Conservation (phyloP, 495 filamentous ascomycete genomes). For the Aspergillus nidulans region DNA sequence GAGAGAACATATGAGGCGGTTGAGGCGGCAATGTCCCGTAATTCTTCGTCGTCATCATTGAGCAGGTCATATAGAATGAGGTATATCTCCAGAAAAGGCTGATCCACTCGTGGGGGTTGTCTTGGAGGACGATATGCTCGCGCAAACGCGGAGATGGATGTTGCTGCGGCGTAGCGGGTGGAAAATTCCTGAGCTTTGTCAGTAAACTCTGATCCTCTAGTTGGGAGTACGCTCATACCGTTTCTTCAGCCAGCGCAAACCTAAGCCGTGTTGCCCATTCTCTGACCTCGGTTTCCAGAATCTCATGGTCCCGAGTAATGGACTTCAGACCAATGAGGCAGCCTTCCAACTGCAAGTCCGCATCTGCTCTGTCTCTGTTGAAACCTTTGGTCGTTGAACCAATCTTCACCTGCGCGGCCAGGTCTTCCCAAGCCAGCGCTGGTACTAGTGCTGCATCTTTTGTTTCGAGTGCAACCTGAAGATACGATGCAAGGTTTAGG, state of each 20-base stretch:
- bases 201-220: not conserved
- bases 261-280: slow-evolving; percentile 33
- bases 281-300: slow-evolving; percentile 20
- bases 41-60: slow-evolving; percentile 88
- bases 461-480: slow-evolving; percentile 26
- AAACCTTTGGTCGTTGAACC: slow-evolving; percentile 25
- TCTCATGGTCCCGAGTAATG: slow-evolving; percentile 24
- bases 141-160: slow-evolving; percentile 34
- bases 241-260: slow-evolving; percentile 40
- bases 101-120: slow-evolving; percentile 24
- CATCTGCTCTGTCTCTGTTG: slow-evolving; percentile 41
- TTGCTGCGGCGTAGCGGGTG: slow-evolving; percentile 55
- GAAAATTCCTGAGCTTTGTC: slow-evolving; percentile 53
- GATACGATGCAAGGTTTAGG: slow-evolving; percentile 30
- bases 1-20: slow-evolving; percentile 43
- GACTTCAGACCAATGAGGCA: slow-evolving; percentile 54
- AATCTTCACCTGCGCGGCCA: slow-evolving; percentile 22
- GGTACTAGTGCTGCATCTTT: slow-evolving; percentile 11
- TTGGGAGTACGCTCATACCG: slow-evolving; percentile 23
- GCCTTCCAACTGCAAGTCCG: slow-evolving; percentile 46
- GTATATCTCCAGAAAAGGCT: slow-evolving; percentile 41
- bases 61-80: slow-evolving; percentile 58
- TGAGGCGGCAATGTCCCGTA: slow-evolving; percentile 61
- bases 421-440: slow-evolving; percentile 24
- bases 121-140: slow-evolving; percentile 23